These are phyloP conservation scores for Lactarius vividus DNA, from an alignment of 768 basidiomycete species.

Conservation along the genomic window DNA sequence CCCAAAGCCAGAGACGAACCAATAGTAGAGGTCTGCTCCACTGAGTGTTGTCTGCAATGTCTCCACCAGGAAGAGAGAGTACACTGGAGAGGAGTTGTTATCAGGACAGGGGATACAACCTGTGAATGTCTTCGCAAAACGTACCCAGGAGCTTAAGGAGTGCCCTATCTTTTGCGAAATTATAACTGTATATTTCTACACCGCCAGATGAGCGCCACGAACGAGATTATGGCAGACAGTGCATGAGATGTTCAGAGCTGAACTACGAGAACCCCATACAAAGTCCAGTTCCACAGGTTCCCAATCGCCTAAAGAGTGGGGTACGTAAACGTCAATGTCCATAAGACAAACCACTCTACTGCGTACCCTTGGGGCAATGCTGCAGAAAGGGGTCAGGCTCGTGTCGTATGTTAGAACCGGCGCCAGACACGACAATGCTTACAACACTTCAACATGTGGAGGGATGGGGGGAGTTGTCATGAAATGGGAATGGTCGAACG, in stretches of 20 bases:
- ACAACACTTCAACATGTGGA: slow-evolving; percentile 1
- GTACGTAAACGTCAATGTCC: not conserved
- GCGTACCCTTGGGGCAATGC: slow-evolving; percentile 3
- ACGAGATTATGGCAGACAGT: not conserved
- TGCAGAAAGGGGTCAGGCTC: not conserved
- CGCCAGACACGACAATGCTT: not conserved
- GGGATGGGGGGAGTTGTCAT: not conserved
- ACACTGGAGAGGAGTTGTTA: slow-evolving; percentile 26
- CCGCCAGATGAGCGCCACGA: not conserved
- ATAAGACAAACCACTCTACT: not conserved
- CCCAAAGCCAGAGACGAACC: slow-evolving; percentile 34
- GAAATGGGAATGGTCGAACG: no score
- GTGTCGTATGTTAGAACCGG: not conserved
- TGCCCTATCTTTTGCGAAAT: slow-evolving; percentile 9
- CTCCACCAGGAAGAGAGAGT: slow-evolving; percentile 30
- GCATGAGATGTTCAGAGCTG: not conserved
- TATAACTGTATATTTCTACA: slow-evolving; percentile 17
- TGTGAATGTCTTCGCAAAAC: not conserved
- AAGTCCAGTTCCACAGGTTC: slow-evolving; percentile 8
- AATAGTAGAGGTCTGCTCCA: slow-evolving; percentile 33
- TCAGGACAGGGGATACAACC: not conserved
- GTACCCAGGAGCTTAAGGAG: slow-evolving; percentile 8
- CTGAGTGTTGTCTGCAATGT: slow-evolving; percentile 30
- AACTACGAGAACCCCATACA: slow-evolving; percentile 14
- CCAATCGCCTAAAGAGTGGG: slow-evolving; percentile 6